Percentiles rank a stretch among this genome's conserved stretches.
These are phyloP conservation scores for Salvia sclarea DNA, from an alignment of 305 asterid species.

Conservation along the genomic window DNA sequence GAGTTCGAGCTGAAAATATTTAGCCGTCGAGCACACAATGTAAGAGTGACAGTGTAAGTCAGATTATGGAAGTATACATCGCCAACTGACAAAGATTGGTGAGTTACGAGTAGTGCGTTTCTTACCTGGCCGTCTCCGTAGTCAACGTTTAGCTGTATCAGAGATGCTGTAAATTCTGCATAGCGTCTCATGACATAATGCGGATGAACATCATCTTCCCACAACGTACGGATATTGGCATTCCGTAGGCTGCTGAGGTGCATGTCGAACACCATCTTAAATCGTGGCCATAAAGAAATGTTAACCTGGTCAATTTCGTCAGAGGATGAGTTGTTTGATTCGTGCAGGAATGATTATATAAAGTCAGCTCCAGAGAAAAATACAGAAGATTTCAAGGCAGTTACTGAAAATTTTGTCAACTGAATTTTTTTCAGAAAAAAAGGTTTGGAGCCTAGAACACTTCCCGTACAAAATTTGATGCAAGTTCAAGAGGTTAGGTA, in stretches of 20 bases:
- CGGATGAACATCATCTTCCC: constrained; percentile 99
- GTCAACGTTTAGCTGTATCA: constrained; percentile 88
- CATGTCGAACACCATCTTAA: constrained; percentile 98
- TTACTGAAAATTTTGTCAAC: not conserved
- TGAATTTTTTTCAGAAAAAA: too few relatives aligned
- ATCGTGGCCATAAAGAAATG: constrained; percentile 94
- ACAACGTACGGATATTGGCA: constrained; percentile 74
- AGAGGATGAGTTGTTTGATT: constrained; percentile 17
- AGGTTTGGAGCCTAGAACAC: too few relatives aligned
- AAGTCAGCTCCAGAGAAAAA: constrained; percentile 17
- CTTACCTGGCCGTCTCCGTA: constrained; percentile 98
- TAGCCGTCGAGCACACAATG: not conserved
- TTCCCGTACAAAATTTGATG: too few relatives aligned
- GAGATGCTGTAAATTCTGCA: constrained; percentile 95
- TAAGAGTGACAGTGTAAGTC: not conserved
- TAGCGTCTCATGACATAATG: constrained; percentile 99
- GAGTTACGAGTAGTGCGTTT: constrained; percentile 8
- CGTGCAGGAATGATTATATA: not conserved
- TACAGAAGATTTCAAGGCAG: constrained; percentile 10
- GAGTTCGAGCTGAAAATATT: constrained; percentile 74
- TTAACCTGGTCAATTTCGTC: constrained; percentile 67
- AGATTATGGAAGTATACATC: not conserved
- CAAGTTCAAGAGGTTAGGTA: too few relatives aligned
- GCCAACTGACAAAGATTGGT: not conserved
- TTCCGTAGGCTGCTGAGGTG: constrained; percentile 86